Base-by-base conservation (phyloP, 352 stramenopile species). In the Globisporangium echinulatum region DNA sequence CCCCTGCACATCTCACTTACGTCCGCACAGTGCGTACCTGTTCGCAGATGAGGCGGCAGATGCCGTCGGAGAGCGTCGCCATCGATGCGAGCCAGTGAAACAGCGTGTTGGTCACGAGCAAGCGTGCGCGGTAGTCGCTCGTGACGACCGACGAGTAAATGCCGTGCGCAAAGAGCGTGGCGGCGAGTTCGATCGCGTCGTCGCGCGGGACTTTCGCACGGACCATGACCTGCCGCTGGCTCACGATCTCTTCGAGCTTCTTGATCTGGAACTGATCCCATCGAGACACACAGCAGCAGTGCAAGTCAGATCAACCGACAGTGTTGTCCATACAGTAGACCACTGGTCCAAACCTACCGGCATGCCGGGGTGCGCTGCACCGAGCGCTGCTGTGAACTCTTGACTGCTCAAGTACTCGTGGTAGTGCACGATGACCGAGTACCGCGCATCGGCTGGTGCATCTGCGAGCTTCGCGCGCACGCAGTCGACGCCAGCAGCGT, bases 351-450 rank as follows among this genome's bases (percentile, higher is more conserved):
- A 11, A 59, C 77, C 52, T 72, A 92, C 82, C 37, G 70, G 78
- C 71, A 85, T 80, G 14, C 77, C 79, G 11, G 76, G 82, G 37
- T 90, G 77, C 17, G 84, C 74, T 54, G 87, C 80, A 56, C 79
- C 87, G 50, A 92, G 66, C 44, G 71, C 86, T 10, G 61, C 80
- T 59, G 83, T 88, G 69, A 87, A 92, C 58, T 97, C 87, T 33
- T 96, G 79, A 1, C 76, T 82, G 40, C 77, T 90, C 65, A 97
- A 84, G 66, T 98, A 85, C 66, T 98, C 94, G 63, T 98, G 96
- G 58, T 92, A 92, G 69, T 98, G 90, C 47, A 98, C 72, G 33
- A 97, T 83, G 9, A 98, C 74, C 52, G 90, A 96, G 43, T 96
- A 90, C 19, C 87, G 78, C 64, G 72, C 76, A 10, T 88, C 75